A percentile compares a stretch with the other conserved stretches of the same genome.
These are phyloP conservation scores for Amauroascus verrucosus DNA, from an alignment of 2,329 filamentous ascomycete genomes.

Conservation along the genomic window DNA sequence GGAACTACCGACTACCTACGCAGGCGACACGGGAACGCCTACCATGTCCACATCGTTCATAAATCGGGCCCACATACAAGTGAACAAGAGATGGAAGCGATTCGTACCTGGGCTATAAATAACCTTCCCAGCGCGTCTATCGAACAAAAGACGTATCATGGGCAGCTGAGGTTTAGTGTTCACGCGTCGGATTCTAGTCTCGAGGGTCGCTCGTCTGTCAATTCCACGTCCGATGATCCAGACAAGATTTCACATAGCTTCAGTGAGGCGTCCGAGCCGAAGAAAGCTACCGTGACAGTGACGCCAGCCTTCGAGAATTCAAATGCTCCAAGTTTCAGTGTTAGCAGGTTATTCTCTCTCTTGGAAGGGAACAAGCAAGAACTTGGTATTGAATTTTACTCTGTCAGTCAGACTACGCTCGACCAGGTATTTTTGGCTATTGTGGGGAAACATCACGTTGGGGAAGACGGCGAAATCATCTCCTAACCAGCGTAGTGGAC, in stretches of 20 bases:
- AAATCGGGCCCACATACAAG: conserved; percentile 62
- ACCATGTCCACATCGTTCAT: conserved; percentile 74
- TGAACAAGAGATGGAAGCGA: conserved; percentile 54
- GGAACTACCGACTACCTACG: conserved; percentile 65
- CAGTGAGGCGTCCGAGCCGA: background rate
- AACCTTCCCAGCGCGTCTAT: conserved; percentile 56
- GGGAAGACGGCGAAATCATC: conserved; percentile 46
- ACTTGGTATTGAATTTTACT: conserved; percentile 74
- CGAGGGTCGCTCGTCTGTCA: too few relatives aligned
- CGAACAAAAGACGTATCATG: conserved; percentile 68
- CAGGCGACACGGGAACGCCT: conserved; percentile 62
- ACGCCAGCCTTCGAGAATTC: background rate
- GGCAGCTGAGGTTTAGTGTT: conserved; percentile 76
- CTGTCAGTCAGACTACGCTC: conserved; percentile 72
- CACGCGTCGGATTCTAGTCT: conserved; percentile 39
- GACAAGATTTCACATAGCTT: conserved; percentile 5
- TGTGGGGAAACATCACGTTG: conserved; percentile 66
- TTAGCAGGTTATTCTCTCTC: conserved; percentile 56
- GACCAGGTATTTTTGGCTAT: conserved; percentile 87
- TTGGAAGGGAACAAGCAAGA: conserved; percentile 60
- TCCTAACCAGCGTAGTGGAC: too few relatives aligned
- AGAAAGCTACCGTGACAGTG: background rate
- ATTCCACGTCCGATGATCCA: conserved; percentile 9
- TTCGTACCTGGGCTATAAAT: conserved; percentile 55
- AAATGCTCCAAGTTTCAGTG: conserved; percentile 4